A percentile compares a stretch with the other conserved stretches of the same genome.
Evolutionary conservation across 306 rosid genomes (phyloP).

Genomic region (Prunus fruticosa): DNA sequence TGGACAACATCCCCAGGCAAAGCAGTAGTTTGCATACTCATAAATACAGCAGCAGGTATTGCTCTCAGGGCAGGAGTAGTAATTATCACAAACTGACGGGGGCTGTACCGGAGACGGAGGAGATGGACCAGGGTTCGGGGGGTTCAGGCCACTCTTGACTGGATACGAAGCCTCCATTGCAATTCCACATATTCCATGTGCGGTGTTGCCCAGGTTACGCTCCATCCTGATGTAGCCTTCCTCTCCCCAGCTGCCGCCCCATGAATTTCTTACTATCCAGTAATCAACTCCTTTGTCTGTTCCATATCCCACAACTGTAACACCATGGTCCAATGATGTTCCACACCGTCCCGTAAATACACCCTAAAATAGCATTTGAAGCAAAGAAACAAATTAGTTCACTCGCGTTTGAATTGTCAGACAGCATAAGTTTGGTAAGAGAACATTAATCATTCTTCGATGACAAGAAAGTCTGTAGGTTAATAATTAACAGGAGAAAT

Average conservation of each 20-base stretch:
- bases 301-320: constrained; percentile 77
- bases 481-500: no score
- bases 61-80: constrained; percentile 51
- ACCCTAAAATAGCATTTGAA: constrained; percentile 45
- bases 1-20: constrained; percentile 93
- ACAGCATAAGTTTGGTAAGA: not conserved
- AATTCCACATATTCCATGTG: constrained; percentile 68
- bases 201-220: constrained; percentile 45
- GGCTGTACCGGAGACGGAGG: constrained; percentile 88
- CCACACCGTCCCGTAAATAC: constrained; percentile 76
- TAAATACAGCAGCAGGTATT: constrained; percentile 86
- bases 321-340: constrained; percentile 74
- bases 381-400: not conserved
- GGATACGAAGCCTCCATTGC: constrained; percentile 77
- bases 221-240: constrained; percentile 71
- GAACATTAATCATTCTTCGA: not conserved
- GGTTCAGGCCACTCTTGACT: constrained; percentile 60
- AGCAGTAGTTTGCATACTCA: constrained; percentile 45
- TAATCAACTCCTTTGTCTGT: constrained; percentile 64
- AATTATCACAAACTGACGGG: constrained; percentile 70
- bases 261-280: constrained; percentile 84
- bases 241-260: constrained; percentile 87
- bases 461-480: no score
- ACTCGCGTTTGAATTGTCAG: not conserved
- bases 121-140: constrained; percentile 87